phyloP scores from a whole-genome alignment of 176 grass and related monocot genomes.

The Zoysia japonica region DNA sequence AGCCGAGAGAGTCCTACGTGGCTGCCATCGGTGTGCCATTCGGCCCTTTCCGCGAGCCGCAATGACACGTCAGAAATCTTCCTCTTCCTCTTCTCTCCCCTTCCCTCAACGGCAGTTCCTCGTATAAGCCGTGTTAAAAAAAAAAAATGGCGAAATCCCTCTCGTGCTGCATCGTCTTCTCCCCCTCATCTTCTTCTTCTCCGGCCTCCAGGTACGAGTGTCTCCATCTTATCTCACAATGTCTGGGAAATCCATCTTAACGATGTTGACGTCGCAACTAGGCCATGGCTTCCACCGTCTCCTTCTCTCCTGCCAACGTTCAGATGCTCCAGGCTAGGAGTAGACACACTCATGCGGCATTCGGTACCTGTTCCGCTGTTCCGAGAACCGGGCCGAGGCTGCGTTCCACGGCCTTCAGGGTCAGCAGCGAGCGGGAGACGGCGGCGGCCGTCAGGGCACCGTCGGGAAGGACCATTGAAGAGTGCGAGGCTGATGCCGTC shows the following conservation, averaged over 20 bases:
- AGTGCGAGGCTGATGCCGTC: conserved; percentile 90
- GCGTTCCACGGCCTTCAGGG: conserved; percentile 49
- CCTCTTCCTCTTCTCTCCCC: no score
- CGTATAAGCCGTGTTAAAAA: no score
- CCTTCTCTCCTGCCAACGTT: conserved; percentile 61
- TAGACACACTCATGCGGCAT: conserved; percentile 41
- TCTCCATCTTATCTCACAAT: conserved; percentile 34
- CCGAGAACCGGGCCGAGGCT: conserved; percentile 34
- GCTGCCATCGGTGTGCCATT: no score
- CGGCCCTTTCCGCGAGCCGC: no score
- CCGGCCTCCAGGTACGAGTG: conserved; percentile 31
- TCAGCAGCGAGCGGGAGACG: conserved; percentile 63
- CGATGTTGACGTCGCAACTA: conserved; percentile 17
- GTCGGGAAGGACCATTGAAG: conserved; percentile 78
- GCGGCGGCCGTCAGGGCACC: conserved; percentile 52
- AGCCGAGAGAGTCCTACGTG: no score
- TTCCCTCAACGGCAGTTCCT: no score
- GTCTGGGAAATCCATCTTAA: not conserved
- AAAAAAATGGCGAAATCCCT: not conserved
- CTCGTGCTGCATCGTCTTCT: conserved; percentile 17
- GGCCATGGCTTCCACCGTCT: conserved; percentile 69
- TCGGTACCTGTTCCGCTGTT: conserved; percentile 32
- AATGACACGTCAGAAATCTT: no score
- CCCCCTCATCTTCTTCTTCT: conserved; percentile 36
- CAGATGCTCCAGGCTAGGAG: conserved; percentile 49